Conservation (phyloP, 805 yeast species). For the Saccharomycopsis guyanensis region DNA sequence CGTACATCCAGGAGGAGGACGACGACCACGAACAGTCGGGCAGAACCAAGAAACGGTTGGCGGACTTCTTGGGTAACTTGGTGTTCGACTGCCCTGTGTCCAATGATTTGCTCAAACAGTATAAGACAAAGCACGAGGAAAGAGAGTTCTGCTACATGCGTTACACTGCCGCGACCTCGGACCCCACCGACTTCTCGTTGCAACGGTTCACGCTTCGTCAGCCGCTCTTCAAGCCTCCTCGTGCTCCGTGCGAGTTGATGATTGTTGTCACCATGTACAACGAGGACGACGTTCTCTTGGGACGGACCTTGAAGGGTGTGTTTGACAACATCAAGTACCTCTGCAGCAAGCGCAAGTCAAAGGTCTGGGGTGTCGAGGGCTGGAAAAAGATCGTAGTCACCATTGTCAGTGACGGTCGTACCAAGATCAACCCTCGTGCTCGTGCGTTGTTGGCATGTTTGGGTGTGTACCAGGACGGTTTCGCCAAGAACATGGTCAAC, state of each 20-base stretch:
- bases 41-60: conserved; percentile 18
- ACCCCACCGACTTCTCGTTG: conserved; percentile 62
- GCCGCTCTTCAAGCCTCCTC: conserved; percentile 66
- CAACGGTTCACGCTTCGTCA: conserved; percentile 77
- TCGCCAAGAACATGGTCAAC: conserved; percentile 88
- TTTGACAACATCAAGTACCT: conserved; percentile 81
- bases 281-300: conserved; percentile 76
- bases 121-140: conserved; percentile 29
- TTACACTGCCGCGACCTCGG: conserved; percentile 91
- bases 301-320: conserved; percentile 82
- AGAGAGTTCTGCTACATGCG: conserved; percentile 80
- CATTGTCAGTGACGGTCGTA: conserved; percentile 87
- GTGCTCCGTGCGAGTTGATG: conserved; percentile 71
- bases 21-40: conserved; percentile 4
- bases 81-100: conserved; percentile 88
- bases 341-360: conserved; percentile 54
- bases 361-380: conserved; percentile 94
- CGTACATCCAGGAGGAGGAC: conserved; percentile 8
- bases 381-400: conserved; percentile 93
- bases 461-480: conserved; percentile 93
- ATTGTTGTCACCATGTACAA: conserved; percentile 87
- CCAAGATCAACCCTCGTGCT: conserved; percentile 72
- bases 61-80: conserved; percentile 51
- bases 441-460: conserved; percentile 76
- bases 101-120: conserved; percentile 51